phyloP scores from a whole-genome alignment of 495 filamentous ascomycete genomes.

The Podospora sp. region DNA sequence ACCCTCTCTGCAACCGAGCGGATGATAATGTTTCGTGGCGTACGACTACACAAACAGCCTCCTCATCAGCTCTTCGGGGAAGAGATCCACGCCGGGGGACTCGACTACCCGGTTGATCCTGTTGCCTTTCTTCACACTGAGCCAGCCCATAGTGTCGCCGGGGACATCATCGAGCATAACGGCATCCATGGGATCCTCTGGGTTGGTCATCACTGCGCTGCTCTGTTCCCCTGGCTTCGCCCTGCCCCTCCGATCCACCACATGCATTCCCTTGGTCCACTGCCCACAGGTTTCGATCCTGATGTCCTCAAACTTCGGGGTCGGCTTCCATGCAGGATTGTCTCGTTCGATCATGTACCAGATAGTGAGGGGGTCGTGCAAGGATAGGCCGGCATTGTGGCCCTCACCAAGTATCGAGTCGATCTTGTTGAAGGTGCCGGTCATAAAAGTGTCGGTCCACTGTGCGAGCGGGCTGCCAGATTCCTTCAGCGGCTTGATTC shows the following conservation, averaged over 20 bases:
- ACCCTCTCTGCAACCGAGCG: slow-evolving; percentile 27
- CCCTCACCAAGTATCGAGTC: slow-evolving; percentile 60
- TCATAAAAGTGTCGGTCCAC: slow-evolving; percentile 80
- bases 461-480: slow-evolving; percentile 75
- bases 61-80: slow-evolving; percentile 52
- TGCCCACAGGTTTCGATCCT: slow-evolving; percentile 85
- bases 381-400: slow-evolving; percentile 59
- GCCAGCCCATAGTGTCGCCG: slow-evolving; percentile 73
- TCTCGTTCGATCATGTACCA: slow-evolving; percentile 77
- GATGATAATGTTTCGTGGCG: not conserved
- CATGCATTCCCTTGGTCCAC: slow-evolving; percentile 91
- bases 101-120: slow-evolving; percentile 69
- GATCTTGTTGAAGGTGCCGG: slow-evolving; percentile 75
- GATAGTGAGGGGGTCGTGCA: slow-evolving; percentile 88
- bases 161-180: slow-evolving; percentile 41
- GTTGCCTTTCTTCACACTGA: slow-evolving; percentile 71
- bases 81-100: slow-evolving; percentile 57
- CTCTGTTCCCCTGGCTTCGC: slow-evolving; percentile 58
- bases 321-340: slow-evolving; percentile 53
- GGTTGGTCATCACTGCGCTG: slow-evolving; percentile 47
- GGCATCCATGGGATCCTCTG: slow-evolving; percentile 36
- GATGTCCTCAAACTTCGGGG: slow-evolving; percentile 65
- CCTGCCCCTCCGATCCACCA: slow-evolving; percentile 71
- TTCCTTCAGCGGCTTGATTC: slow-evolving; percentile 50
- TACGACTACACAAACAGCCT: slow-evolving; percentile 47